Conservation (phyloP, 139 green algal species). For the Chlorella sp. region DNA sequence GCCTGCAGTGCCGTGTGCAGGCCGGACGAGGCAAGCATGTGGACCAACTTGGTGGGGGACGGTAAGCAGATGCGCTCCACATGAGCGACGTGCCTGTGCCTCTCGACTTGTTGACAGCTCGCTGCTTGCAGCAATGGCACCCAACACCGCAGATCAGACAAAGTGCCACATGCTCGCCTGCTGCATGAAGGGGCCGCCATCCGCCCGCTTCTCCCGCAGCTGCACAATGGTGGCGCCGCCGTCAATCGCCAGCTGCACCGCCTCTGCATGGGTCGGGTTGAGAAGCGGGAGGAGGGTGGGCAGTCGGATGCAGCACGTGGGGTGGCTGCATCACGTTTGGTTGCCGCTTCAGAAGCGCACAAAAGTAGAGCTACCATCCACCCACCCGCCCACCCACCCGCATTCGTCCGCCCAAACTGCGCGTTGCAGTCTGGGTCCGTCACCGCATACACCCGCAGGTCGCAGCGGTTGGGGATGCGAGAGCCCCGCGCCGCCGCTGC, state of each 20-base stretch:
- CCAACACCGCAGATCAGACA: not conserved
- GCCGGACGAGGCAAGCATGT: too few relatives aligned
- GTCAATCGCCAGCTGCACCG: slow-evolving; percentile 67
- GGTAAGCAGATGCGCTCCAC: not conserved
- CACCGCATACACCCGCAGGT: slow-evolving; percentile 83
- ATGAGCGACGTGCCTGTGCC: not conserved
- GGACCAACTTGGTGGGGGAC: not conserved
- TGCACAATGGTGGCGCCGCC: slow-evolving; percentile 89
- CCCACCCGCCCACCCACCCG: not conserved
- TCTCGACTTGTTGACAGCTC: too few relatives aligned
- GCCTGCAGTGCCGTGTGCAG: too few relatives aligned
- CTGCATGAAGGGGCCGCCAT: slow-evolving; percentile 73
- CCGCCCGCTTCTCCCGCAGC: slow-evolving; percentile 84
- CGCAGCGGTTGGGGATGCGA: slow-evolving; percentile 22
- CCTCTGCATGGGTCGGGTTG: slow-evolving; percentile 47
- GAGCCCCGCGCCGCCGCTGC: not conserved
- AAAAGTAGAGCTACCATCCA: not conserved
- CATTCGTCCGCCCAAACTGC: slow-evolving; percentile 20
- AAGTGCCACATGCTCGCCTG: slow-evolving; percentile 24
- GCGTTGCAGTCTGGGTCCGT: slow-evolving; percentile 80
- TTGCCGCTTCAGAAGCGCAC: too few relatives aligned
- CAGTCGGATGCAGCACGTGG: not conserved
- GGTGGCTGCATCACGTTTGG: too few relatives aligned
- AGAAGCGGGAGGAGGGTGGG: not conserved
- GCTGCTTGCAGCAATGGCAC: too few relatives aligned